Conservation (phyloP, 306 rosid species). For the Acacia crassicarpa region DNA sequence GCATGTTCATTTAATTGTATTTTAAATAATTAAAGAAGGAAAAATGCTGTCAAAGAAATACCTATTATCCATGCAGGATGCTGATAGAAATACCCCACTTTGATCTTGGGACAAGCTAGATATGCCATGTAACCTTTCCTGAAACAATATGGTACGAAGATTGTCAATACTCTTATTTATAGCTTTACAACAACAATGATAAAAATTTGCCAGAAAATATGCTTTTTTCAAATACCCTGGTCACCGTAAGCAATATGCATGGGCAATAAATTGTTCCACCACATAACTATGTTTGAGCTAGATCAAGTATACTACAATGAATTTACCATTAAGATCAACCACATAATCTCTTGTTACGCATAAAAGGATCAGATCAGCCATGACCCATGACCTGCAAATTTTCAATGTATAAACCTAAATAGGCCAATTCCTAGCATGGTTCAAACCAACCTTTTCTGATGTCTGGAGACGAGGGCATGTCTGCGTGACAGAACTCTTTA, state of each 20-base stretch:
- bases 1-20: neutral
- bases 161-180: conserved; percentile 12
- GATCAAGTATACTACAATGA: neutral
- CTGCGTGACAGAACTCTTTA: conserved; percentile 58
- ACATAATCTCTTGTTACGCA: neutral
- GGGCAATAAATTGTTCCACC: conserved; percentile 6
- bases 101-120: conserved; percentile 96
- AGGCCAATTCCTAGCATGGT: conserved; percentile 8
- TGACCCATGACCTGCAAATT: conserved; percentile 8
- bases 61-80: conserved; percentile 97
- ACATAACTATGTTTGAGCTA: conserved; percentile 9
- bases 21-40: conserved; percentile 5
- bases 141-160: conserved; percentile 36
- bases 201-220: conserved; percentile 5
- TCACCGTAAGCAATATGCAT: conserved; percentile 3
- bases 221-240: neutral
- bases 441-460: conserved; percentile 61
- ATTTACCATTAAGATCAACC: conserved; percentile 7
- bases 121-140: conserved; percentile 87
- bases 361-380: conserved; percentile 10
- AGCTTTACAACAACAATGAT: conserved; percentile 11
- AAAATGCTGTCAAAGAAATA: conserved; percentile 32
- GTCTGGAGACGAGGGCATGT: conserved; percentile 57
- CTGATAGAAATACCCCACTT: conserved; percentile 74
- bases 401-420: conserved; percentile 16